Percentiles rank a stretch among this genome's conserved stretches.
These are phyloP conservation scores for Aspergillus heteromorphus DNA, from an alignment of 495 filamentous ascomycete genomes.

Conservation along the genomic window DNA sequence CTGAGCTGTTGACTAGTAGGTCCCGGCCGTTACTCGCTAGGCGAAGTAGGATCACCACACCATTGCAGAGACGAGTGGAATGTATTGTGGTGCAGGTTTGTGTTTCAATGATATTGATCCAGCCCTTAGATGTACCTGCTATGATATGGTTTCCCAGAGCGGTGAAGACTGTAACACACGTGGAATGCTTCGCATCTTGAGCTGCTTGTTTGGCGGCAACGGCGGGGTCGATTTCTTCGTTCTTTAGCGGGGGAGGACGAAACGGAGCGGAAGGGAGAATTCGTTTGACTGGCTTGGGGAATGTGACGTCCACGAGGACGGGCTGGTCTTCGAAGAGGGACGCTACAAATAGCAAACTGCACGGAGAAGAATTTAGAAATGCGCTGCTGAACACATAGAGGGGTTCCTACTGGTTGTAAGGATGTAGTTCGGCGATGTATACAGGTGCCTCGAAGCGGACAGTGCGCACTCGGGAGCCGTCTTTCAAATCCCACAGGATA, in stretches of 20 bases:
- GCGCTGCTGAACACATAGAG: background rate
- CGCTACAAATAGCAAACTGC: slow-evolving; percentile 72
- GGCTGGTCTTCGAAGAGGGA: slow-evolving; percentile 92
- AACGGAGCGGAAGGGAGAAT: slow-evolving; percentile 77
- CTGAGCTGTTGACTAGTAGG: slow-evolving; percentile 82
- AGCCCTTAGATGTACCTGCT: slow-evolving; percentile 87
- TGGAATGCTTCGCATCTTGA: slow-evolving; percentile 88
- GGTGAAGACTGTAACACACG: slow-evolving; percentile 85
- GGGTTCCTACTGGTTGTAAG: slow-evolving; percentile 71
- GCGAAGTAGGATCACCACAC: slow-evolving; percentile 83
- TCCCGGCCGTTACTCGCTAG: slow-evolving; percentile 78
- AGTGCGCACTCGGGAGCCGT: slow-evolving; percentile 61
- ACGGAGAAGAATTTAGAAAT: slow-evolving; percentile 5
- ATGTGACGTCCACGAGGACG: slow-evolving; percentile 73
- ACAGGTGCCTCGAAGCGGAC: slow-evolving; percentile 87
- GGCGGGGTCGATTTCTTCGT: slow-evolving; percentile 57
- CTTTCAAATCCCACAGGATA: slow-evolving; percentile 87
- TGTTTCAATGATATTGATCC: slow-evolving; percentile 89
- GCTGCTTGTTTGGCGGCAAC: slow-evolving; percentile 77
- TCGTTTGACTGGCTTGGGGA: slow-evolving; percentile 59
- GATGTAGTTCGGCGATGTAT: slow-evolving; percentile 92
- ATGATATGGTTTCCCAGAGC: slow-evolving; percentile 79
- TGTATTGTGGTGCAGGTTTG: slow-evolving; percentile 71
- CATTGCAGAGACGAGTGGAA: slow-evolving; percentile 77
- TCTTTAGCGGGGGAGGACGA: slow-evolving; percentile 50